phyloP scores from a whole-genome alignment of 1,284 basidiomycete genomes.

The Apiotrichum montevideense region DNA sequence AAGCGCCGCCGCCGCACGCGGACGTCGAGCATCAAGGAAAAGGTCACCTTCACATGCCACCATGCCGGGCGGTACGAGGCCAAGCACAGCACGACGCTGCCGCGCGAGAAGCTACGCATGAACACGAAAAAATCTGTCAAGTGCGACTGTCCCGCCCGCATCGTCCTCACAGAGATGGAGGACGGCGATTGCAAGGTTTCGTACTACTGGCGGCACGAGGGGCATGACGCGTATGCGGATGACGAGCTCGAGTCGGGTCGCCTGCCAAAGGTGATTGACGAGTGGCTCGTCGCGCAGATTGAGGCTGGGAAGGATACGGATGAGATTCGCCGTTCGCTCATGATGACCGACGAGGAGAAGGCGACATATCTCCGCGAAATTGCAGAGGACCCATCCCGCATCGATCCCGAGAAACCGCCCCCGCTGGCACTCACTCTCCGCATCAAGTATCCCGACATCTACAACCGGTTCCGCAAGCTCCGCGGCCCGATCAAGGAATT shows the following conservation, averaged over 20 bases:
- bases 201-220: constrained; percentile 43
- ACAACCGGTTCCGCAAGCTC: constrained; percentile 44
- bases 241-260: constrained; percentile 33
- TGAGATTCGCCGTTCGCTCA: constrained; percentile 33
- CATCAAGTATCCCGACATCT: constrained; percentile 45
- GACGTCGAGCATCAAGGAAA: constrained; percentile 34
- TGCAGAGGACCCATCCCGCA: constrained; percentile 28
- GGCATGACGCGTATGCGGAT: constrained; percentile 41
- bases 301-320: constrained; percentile 35
- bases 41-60: constrained; percentile 45
- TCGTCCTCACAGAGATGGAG: constrained; percentile 40
- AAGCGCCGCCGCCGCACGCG: constrained; percentile 37
- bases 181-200: constrained; percentile 33
- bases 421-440: constrained; percentile 33
- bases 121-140: constrained; percentile 46
- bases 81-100: constrained; percentile 33
- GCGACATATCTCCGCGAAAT: constrained; percentile 30
- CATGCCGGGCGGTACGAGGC: constrained; percentile 41
- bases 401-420: constrained; percentile 34
- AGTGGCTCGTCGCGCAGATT: constrained; percentile 41
- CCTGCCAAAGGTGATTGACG: constrained; percentile 39
- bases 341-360: constrained; percentile 37
- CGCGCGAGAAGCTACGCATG: constrained; percentile 34
- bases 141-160: constrained; percentile 37
- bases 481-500: constrained; percentile 38